phyloP scores from a whole-genome alignment of 2,329 filamentous ascomycete genomes.

The Penicillium sp. region DNA sequence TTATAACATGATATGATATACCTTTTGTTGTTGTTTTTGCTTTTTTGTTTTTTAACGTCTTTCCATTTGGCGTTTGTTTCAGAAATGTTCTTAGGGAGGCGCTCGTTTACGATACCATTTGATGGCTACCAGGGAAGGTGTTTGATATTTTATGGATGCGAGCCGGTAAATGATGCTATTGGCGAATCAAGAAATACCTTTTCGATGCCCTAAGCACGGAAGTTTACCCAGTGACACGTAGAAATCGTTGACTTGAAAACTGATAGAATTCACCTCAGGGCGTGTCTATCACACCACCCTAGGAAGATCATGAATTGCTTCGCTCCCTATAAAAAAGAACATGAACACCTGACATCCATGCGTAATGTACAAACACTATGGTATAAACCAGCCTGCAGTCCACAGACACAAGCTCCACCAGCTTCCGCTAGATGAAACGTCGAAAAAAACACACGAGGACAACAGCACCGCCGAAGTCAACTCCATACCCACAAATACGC shows the following conservation, averaged over 20 bases:
- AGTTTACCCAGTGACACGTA: background rate
- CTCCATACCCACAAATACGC: conserved; percentile 17
- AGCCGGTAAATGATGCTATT: background rate
- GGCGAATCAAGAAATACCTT: conserved; percentile 4
- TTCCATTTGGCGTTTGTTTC: background rate
- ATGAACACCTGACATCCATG: conserved; percentile 22
- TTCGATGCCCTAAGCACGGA: background rate
- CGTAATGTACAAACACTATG: conserved; percentile 26
- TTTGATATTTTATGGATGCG: conserved; percentile 14
- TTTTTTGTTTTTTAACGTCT: background rate
- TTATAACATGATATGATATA: conserved; percentile 5
- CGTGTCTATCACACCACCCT: background rate
- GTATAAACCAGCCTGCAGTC: conserved; percentile 13
- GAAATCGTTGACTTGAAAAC: background rate
- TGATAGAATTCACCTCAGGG: background rate
- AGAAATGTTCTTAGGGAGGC: conserved; percentile 12
- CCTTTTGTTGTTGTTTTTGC: background rate
- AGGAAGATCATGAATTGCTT: conserved; percentile 1
- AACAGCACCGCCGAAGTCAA: conserved; percentile 4
- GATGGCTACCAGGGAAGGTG: conserved; percentile 22
- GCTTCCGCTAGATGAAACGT: background rate
- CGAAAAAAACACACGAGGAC: background rate
- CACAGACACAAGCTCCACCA: background rate
- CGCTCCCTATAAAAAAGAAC: conserved; percentile 10
- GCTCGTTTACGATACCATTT: conserved; percentile 36